These are phyloP conservation scores for Aspergillus haitiensis DNA, from an alignment of 495 filamentous ascomycete genomes.

Conservation along the genomic window DNA sequence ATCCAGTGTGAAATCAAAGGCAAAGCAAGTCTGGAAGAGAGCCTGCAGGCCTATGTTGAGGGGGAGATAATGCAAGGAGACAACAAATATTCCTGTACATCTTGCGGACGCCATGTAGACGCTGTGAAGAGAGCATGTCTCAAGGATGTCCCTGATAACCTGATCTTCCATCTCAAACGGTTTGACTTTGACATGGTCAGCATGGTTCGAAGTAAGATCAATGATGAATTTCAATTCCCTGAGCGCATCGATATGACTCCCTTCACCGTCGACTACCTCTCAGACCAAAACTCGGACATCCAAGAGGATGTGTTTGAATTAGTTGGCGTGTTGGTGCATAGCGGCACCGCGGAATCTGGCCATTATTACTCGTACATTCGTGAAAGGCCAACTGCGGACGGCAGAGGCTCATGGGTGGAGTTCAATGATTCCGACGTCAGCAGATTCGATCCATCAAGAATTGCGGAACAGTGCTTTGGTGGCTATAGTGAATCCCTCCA, in stretches of 20 bases:
- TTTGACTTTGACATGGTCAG: constrained; percentile 93
- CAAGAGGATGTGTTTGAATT: constrained; percentile 80
- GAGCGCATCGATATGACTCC: constrained; percentile 81
- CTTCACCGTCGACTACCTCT: constrained; percentile 86
- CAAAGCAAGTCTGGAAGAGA: constrained; percentile 79
- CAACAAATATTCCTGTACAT: constrained; percentile 97
- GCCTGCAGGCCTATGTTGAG: constrained; percentile 88
- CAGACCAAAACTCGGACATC: constrained; percentile 54
- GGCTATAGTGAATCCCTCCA: constrained; percentile 58
- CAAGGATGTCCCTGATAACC: constrained; percentile 88
- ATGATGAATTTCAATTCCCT: constrained; percentile 91
- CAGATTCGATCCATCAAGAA: constrained; percentile 68
- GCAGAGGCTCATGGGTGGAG: constrained; percentile 70
- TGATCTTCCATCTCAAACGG: constrained; percentile 94
- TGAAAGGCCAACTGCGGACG: constrained; percentile 62
- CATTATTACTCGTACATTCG: constrained; percentile 97
- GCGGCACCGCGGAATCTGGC: constrained; percentile 87
- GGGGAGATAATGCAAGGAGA: constrained; percentile 98
- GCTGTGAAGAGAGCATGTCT: constrained; percentile 89
- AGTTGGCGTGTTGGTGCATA: constrained; percentile 89
- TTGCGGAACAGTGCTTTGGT: constrained; percentile 78
- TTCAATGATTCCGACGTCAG: constrained; percentile 88
- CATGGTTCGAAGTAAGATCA: constrained; percentile 87
- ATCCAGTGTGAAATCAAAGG: constrained; percentile 98
- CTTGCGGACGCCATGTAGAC: constrained; percentile 86